Evolutionary conservation across 2,329 filamentous ascomycete genomes (phyloP).

Genomic region (Colletotrichum plurivorum): DNA sequence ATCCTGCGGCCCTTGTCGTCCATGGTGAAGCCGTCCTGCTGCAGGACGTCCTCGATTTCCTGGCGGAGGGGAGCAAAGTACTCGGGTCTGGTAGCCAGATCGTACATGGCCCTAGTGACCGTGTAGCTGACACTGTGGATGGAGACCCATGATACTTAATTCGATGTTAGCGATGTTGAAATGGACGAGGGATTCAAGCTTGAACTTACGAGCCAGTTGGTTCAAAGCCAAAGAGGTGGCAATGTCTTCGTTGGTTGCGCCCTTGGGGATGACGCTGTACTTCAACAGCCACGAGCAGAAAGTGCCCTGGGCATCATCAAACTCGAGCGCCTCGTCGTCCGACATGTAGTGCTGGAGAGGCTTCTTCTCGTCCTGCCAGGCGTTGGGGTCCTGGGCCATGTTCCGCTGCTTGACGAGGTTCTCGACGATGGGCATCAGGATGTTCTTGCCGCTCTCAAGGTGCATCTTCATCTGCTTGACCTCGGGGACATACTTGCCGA

Average conservation of each 20-base stretch:
- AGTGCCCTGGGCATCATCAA: conserved; percentile 25
- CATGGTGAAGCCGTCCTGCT: conserved; percentile 48
- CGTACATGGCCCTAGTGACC: conserved; percentile 53
- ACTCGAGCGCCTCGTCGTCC: conserved; percentile 19
- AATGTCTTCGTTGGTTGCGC: conserved; percentile 18
- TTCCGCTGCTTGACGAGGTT: conserved; percentile 22
- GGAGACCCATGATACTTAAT: conserved; percentile 16
- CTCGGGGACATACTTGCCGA: conserved; percentile 29
- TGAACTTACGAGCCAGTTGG: conserved; percentile 17
- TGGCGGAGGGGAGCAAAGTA: conserved; percentile 56
- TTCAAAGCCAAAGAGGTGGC: conserved; percentile 23
- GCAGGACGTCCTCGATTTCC: conserved; percentile 55
- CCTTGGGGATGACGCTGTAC: conserved; percentile 26
- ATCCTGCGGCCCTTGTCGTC: conserved; percentile 26
- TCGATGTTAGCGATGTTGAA: not conserved
- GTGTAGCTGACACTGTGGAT: conserved; percentile 30
- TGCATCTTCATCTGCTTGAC: conserved; percentile 30
- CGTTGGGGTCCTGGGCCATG: not conserved
- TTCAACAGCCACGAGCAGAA: conserved; percentile 30
- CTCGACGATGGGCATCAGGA: conserved; percentile 27
- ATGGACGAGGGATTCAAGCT: not conserved
- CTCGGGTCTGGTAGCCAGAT: conserved; percentile 56
- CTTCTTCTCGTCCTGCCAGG: conserved; percentile 22
- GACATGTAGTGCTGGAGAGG: conserved; percentile 28
- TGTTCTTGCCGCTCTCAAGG: conserved; percentile 22